Percentiles rank a stretch among this genome's conserved stretches.
These are phyloP conservation scores for Dothistroma pini DNA, from an alignment of 2,329 filamentous ascomycete species.

Conservation along the genomic window DNA sequence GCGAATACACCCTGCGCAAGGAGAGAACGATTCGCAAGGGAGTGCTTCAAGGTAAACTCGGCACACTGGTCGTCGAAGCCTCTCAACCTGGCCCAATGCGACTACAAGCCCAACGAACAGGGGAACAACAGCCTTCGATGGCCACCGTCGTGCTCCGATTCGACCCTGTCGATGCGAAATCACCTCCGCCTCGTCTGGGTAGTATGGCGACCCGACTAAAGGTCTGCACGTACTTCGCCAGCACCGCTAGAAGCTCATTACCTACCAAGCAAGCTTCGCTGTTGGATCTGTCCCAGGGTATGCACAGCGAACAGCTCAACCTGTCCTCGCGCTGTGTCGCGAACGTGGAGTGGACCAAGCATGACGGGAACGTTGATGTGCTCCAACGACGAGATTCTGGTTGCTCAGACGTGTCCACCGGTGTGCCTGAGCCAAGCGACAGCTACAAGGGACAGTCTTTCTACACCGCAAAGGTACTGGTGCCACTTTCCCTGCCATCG, in stretches of 20 bases:
- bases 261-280: constrained; percentile 44
- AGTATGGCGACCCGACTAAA: constrained; percentile 54
- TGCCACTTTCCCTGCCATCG: constrained; percentile 59
- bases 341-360: constrained; percentile 53
- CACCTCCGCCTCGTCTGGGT: constrained; percentile 52
- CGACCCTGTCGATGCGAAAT: constrained; percentile 51
- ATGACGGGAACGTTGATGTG: constrained; percentile 29
- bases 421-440: constrained; percentile 36
- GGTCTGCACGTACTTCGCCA: constrained; percentile 56
- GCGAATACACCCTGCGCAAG: constrained; percentile 52
- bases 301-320: constrained; percentile 51
- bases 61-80: constrained; percentile 55
- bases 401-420: constrained; percentile 26
- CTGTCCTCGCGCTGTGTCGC: constrained; percentile 56
- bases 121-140: constrained; percentile 50
- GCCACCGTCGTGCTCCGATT: constrained; percentile 58
- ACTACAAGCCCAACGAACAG: constrained; percentile 42
- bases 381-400: constrained; percentile 41
- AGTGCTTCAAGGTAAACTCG: constrained; percentile 56
- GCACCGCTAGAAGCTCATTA: constrained; percentile 48
- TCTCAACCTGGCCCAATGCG: constrained; percentile 56
- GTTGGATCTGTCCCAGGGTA: constrained; percentile 48
- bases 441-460: constrained; percentile 48
- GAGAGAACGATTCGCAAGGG: constrained; percentile 61
- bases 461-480: constrained; percentile 61